Evolutionary conservation across 352 stramenopile genomes (phyloP).

Genomic region (Phytophthora macrochlamydospora): DNA sequence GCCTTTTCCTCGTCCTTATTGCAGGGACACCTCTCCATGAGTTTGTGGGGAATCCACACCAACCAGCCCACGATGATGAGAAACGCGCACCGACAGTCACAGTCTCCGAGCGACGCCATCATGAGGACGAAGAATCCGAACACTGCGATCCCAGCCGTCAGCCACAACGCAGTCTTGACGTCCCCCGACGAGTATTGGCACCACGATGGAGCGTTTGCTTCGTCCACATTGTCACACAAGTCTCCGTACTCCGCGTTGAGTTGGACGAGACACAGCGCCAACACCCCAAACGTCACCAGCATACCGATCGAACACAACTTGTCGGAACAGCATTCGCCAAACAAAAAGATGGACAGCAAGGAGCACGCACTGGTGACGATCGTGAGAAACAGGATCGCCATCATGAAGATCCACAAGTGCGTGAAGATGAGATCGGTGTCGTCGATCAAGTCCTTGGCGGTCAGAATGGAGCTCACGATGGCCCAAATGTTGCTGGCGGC

Average conservation of each 20-base stretch:
- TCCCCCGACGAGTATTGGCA: neutral
- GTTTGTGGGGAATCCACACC: neutral
- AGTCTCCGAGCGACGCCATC: neutral
- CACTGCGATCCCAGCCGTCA: neutral
- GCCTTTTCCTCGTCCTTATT: neutral
- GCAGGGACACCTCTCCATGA: neutral
- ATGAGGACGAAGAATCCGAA: neutral
- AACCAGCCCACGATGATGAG: neutral
- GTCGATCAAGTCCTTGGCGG: neutral
- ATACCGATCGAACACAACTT: neutral
- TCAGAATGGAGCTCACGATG: conserved; percentile 4
- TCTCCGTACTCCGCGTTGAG: neutral
- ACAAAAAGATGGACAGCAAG: neutral
- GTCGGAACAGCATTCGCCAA: neutral
- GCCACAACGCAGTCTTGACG: neutral
- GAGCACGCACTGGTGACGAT: conserved; percentile 2
- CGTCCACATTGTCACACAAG: neutral
- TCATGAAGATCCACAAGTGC: neutral
- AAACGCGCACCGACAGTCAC: neutral
- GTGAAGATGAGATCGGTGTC: neutral
- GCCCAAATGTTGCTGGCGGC: conserved; percentile 1
- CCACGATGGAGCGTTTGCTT: neutral
- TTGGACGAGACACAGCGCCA: neutral
- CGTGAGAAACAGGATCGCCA: conserved; percentile 1
- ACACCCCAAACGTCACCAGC: neutral